A percentile compares a stretch with the other conserved stretches of the same genome.
Conservation (phyloP, 2,329 filamentous ascomycete genomes). For the Chrysoporthe austroafricana region DNA sequence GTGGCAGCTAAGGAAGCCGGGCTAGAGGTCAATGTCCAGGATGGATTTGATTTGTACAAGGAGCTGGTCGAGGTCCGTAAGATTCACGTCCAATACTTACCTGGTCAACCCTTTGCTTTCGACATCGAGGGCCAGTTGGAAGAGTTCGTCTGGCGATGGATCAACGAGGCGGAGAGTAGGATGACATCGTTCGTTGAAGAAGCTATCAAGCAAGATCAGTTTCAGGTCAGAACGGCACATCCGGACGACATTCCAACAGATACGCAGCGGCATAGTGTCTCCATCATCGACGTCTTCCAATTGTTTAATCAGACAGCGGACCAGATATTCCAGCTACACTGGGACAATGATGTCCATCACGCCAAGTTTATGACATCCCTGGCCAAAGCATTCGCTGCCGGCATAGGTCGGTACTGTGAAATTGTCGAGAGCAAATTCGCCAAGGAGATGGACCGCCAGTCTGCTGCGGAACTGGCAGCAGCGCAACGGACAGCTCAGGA, state of each 20-base stretch:
- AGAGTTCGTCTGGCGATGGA: slow-evolving; percentile 96
- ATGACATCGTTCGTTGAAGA: slow-evolving; percentile 85
- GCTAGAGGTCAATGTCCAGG: slow-evolving; percentile 81
- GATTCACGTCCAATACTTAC: slow-evolving; percentile 77
- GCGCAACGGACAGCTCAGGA: slow-evolving; percentile 83
- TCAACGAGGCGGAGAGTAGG: slow-evolving; percentile 76
- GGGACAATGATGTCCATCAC: slow-evolving; percentile 92
- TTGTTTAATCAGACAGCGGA: slow-evolving; percentile 92
- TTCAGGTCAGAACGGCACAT: slow-evolving; percentile 72
- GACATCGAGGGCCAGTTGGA: slow-evolving; percentile 84
- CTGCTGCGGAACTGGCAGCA: slow-evolving; percentile 82
- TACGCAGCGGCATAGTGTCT: slow-evolving; percentile 88
- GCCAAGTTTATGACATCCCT: slow-evolving; percentile 97
- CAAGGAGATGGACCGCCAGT: slow-evolving; percentile 90
- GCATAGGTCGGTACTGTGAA: slow-evolving; percentile 89
- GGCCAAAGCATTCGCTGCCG: slow-evolving; percentile 80
- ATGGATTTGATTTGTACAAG: slow-evolving; percentile 92
- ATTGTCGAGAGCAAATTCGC: slow-evolving; percentile 82
- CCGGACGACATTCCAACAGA: slow-evolving; percentile 69
- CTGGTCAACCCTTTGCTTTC: slow-evolving; percentile 77
- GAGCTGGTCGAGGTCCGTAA: slow-evolving; percentile 83
- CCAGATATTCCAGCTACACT: slow-evolving; percentile 82
- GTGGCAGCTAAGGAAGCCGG: slow-evolving; percentile 69
- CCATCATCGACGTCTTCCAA: slow-evolving; percentile 89
- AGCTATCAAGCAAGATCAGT: slow-evolving; percentile 87